These are phyloP conservation scores for Sarocladium strictum DNA, from an alignment of 2,329 filamentous ascomycete species.

Conservation along the genomic window DNA sequence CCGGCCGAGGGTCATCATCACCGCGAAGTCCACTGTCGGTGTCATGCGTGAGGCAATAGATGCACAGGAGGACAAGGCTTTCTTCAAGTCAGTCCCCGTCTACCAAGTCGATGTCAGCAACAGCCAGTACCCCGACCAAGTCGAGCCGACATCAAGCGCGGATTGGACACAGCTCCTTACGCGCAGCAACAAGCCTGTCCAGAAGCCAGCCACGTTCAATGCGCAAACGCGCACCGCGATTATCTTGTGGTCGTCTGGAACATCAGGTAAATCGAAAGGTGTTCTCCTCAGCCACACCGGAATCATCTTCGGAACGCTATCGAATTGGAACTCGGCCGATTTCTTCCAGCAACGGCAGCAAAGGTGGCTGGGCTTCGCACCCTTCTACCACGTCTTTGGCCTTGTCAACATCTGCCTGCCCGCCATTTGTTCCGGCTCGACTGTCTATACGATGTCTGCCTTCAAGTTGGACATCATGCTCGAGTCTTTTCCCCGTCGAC, in stretches of 20 bases:
- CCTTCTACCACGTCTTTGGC: slow-evolving; percentile 63
- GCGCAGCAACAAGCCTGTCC: slow-evolving; percentile 41
- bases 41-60: slow-evolving; percentile 28
- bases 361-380: slow-evolving; percentile 57
- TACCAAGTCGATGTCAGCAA: slow-evolving; percentile 44
- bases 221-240: slow-evolving; percentile 50
- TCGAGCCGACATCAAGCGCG: slow-evolving; percentile 4
- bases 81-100: slow-evolving; percentile 43
- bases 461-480: slow-evolving; percentile 64
- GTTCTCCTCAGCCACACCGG: slow-evolving; percentile 67
- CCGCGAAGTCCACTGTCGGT: slow-evolving; percentile 21
- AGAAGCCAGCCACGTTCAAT: slow-evolving; percentile 30
- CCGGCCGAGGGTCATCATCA: slow-evolving; percentile 31
- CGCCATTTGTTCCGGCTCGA: slow-evolving; percentile 43
- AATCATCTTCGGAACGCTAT: slow-evolving; percentile 50
- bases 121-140: slow-evolving; percentile 26
- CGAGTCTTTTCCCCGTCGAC: slow-evolving; percentile 51
- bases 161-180: slow-evolving; percentile 60
- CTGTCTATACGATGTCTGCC: slow-evolving; percentile 63
- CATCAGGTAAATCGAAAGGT: slow-evolving; percentile 69
- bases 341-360: slow-evolving; percentile 29
- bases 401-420: slow-evolving; percentile 53
- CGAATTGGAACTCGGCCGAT: slow-evolving; percentile 44
- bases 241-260: slow-evolving; percentile 49
- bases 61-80: slow-evolving; percentile 25